Base-by-base conservation (phyloP, 129 eudicot species). In the Oenanthe sinensis region DNA sequence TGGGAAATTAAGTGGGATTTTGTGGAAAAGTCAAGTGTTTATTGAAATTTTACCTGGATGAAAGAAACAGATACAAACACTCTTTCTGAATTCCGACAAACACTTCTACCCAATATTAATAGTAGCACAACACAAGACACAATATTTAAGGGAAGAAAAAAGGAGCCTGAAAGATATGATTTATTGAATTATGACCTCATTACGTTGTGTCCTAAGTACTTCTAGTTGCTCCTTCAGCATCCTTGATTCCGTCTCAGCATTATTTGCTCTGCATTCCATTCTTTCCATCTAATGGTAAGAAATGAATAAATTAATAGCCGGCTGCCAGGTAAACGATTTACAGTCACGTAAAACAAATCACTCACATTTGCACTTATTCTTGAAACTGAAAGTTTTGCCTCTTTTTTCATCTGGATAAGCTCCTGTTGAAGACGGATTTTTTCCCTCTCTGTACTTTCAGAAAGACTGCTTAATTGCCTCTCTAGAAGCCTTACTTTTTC, bases 361-460 rank as follows among this genome's bases (percentile, higher is more conserved):
- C 98, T 88, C 80, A 96, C 99, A 86, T 92, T 94, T 48, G 88
- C 88, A 79, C 87, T 84, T 67, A 88, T 84, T 88, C 97, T 88
- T 45, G 95, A 86, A 77, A 89, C 52, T 15, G 97, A 86, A 55
- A 86, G 81, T 78, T 89, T 96, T 39, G 97, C 89, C 78, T 92
- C 97, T 76, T 79, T 84, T 81, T 86, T 87, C 69, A 90, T 85
- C 68, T 88, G 97, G 68, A 46, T 80, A 83, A 92, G 90, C 75
- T 94, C 97, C 81, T 85, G 91, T 33, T 91, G 96, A 54, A 94
- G 92, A 70, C 83, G 90, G 42, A 20, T 84, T 78, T 82, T 89
- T 77, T 91, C 98, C 83, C 93, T 91, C 60, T 87, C 93, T 47
- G 73, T 84, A 79, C 86, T 85, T 75, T 85, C 91, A 75, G 91